A percentile compares a stretch with the other conserved stretches of the same genome.
phyloP scores from a whole-genome alignment of 176 grass and related monocot species.

The Ananas comosus region DNA sequence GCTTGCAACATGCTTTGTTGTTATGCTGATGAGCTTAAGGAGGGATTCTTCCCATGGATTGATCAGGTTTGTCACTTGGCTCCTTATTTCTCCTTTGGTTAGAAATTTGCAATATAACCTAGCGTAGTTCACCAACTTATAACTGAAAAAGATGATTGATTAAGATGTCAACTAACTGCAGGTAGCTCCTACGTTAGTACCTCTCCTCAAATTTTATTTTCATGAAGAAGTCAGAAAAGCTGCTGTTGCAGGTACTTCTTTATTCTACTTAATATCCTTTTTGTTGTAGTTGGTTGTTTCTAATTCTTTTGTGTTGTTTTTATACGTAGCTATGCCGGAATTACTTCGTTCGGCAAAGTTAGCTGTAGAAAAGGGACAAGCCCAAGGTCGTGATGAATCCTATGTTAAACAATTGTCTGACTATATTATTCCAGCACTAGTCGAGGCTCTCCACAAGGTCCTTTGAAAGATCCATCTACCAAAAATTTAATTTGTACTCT shows the following conservation, averaged over 20 bases:
- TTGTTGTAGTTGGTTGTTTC: neutral
- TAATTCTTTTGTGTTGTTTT: conserved; percentile 18
- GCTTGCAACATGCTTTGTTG: conserved; percentile 99
- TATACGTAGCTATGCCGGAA: conserved; percentile 83
- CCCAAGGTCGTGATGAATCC: conserved; percentile 84
- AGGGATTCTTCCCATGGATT: conserved; percentile 98
- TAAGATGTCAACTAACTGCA: conserved; percentile 28
- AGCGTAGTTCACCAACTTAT: conserved; percentile 1
- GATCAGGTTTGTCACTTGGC: conserved; percentile 63
- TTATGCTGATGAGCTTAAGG: conserved; percentile 98
- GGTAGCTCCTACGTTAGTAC: conserved; percentile 94
- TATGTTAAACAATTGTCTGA: conserved; percentile 93
- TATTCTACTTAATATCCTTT: conserved; percentile 1
- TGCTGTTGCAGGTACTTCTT: conserved; percentile 79
- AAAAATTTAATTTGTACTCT: neutral
- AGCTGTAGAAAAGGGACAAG: conserved; percentile 82
- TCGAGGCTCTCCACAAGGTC: conserved; percentile 97
- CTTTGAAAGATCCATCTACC: neutral
- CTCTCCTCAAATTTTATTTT: conserved; percentile 97
- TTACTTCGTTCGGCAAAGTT: conserved; percentile 80
- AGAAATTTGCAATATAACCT: neutral
- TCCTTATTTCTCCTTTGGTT: neutral
- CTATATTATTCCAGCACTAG: conserved; percentile 93
- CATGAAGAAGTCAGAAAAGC: conserved; percentile 99
- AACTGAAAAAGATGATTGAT: neutral